Evolutionary conservation across 148 eudicot genomes (phyloP), one percentile per base, ranked within the genome.

Genomic region (Rhododendron henanense): DNA sequence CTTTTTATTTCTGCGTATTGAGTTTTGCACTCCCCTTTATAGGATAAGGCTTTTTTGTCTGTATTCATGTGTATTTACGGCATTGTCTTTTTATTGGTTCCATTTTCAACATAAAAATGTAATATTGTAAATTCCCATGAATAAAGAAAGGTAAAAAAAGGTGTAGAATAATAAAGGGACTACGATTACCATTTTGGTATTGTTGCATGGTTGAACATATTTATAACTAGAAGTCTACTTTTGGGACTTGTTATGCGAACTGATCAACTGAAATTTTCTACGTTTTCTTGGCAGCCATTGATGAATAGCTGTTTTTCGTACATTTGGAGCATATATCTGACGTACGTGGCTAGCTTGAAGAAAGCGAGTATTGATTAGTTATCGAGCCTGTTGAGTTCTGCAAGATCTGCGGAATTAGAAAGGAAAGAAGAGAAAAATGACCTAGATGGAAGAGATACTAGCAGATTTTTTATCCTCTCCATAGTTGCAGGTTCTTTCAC

Each of bases 271-370:
- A 37, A 55, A 10, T 85, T 48, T 33, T 47, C 67, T 69, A 0
- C 35, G 10, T 50, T 14, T 78, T 35, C 21, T 77, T 92, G 76
- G 89, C 96, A 95, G 98, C 96, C 98, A 31, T 81, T 95, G 92
- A 87, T 87, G 51, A 93, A 92, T 81, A 94, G 94, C 85, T 91
- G 95, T 5, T 94, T 95, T 82, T 90, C 94, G 10, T 95, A 94
- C 81, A 63, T 94, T 63, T 95, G 98, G 98, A 94, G 92, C 45
- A 92, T 95, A 87, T 95, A 95, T 83, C 85, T 95, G 86, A 93
- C 98, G 5, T 93, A 95, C 86, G 88, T 95, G 94, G 98, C 95
- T 31, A 92, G 90, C 90, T 90, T 94, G 83, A 82, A 90, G 92
- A 95, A 93, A 90, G 93, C 88, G 4, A 90, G 87, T 37, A 53